phyloP scores from a whole-genome alignment of 768 basidiomycete genomes.

The Boletus rubescentipes region DNA sequence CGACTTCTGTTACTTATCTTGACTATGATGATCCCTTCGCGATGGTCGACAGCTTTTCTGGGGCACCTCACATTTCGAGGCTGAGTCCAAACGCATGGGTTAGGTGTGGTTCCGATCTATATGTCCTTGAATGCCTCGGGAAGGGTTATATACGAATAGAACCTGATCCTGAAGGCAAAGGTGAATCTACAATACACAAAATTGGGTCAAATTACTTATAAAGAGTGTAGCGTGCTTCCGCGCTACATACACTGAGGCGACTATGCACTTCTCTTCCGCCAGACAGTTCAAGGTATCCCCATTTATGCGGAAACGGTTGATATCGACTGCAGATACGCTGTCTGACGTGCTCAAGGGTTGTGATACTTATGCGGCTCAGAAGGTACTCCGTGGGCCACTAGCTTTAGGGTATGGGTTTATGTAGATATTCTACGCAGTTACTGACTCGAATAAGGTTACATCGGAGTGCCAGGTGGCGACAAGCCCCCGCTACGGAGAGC shows the following conservation, averaged over 20 bases:
- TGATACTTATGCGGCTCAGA: conserved; percentile 62
- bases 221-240: conserved; percentile 36
- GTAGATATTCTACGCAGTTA: neutral
- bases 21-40: conserved; percentile 78
- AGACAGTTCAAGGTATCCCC: conserved; percentile 47
- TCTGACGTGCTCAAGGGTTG: conserved; percentile 62
- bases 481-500: conserved; percentile 53
- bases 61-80: conserved; percentile 51
- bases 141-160: conserved; percentile 68
- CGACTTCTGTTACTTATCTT: conserved; percentile 65
- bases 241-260: conserved; percentile 56
- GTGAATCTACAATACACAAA: conserved; percentile 21
- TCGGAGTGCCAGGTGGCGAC: conserved; percentile 68
- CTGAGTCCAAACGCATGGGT: conserved; percentile 76
- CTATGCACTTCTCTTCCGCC: conserved; percentile 46
- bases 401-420: conserved; percentile 45
- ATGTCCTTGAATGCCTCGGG: conserved; percentile 74
- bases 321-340: conserved; percentile 56
- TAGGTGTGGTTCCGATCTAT: conserved; percentile 66
- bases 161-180: conserved; percentile 37
- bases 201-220: conserved; percentile 2
- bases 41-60: conserved; percentile 48
- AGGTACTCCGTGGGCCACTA: conserved; percentile 51
- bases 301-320: conserved; percentile 49
- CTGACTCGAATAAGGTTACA: conserved; percentile 44